These are phyloP conservation scores for Aspergillus ruber DNA, from an alignment of 2,329 filamentous ascomycete species.

Conservation along the genomic window DNA sequence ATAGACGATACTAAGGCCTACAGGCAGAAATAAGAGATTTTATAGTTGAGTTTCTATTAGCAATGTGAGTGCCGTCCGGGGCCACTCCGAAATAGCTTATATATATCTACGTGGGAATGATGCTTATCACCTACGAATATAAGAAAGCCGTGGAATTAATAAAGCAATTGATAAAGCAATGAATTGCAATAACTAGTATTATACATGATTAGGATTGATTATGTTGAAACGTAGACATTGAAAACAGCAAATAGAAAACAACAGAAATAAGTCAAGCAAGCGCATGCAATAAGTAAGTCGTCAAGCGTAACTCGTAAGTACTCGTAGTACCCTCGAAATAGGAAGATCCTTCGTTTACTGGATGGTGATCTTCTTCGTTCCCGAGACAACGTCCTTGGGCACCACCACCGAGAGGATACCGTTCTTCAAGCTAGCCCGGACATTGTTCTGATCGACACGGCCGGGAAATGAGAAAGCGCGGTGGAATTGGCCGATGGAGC, in stretches of 20 bases:
- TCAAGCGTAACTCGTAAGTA: not conserved
- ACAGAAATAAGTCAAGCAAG: not conserved
- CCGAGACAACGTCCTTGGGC: conserved; percentile 48
- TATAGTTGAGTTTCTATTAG: not conserved
- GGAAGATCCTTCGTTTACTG: conserved; percentile 36
- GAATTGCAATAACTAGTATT: not conserved
- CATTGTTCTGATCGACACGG: conserved; percentile 53
- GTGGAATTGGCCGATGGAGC: conserved; percentile 54
- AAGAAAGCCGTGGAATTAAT: not conserved
- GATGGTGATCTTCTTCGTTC: conserved; percentile 50
- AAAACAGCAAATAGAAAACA: too few species aligned
- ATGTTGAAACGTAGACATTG: not conserved
- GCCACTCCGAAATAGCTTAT: not conserved
- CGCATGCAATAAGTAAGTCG: not conserved
- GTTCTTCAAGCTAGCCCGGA: conserved; percentile 56
- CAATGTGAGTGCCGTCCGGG: not conserved
- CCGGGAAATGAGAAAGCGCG: conserved; percentile 54
- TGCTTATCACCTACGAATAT: not conserved
- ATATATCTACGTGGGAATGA: not conserved
- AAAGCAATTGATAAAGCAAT: not conserved
- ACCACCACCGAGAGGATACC: conserved; percentile 53
- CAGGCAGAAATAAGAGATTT: not conserved
- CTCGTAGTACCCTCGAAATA: not conserved
- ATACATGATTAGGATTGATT: not conserved
- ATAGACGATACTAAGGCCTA: not conserved